Conservation (phyloP, 495 filamentous ascomycete species). For the Cairneyella variabilis region DNA sequence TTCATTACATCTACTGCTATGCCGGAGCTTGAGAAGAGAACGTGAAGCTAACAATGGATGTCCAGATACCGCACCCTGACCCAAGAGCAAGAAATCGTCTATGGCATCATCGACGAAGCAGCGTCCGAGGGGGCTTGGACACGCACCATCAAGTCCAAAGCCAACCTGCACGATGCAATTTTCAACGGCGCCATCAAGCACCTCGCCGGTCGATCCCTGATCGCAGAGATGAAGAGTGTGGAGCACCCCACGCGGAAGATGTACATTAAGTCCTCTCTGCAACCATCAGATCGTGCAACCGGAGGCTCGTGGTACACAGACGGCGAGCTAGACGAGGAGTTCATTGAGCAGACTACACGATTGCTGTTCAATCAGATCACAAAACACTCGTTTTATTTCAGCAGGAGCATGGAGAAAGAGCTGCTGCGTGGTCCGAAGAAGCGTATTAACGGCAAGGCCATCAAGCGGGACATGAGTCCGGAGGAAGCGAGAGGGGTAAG, state of each 20-base stretch:
- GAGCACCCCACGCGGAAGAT: constrained; percentile 67
- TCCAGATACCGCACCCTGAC: constrained; percentile 61
- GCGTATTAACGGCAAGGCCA: constrained; percentile 27
- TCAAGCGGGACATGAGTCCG: constrained; percentile 30
- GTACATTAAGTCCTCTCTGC: constrained; percentile 75
- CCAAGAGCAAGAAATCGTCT: constrained; percentile 74
- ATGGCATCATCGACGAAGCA: constrained; percentile 77
- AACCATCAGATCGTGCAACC: constrained; percentile 80
- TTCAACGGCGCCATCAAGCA: constrained; percentile 72
- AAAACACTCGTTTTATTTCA: constrained; percentile 58
- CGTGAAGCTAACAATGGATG: constrained; percentile 1
- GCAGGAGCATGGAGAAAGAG: constrained; percentile 5
- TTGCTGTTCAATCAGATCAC: constrained; percentile 71
- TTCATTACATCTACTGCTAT: background rate
- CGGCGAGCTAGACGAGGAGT: constrained; percentile 77
- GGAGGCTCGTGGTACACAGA: constrained; percentile 94
- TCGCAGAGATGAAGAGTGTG: constrained; percentile 56
- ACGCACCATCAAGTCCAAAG: constrained; percentile 66
- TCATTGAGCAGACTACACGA: constrained; percentile 67
- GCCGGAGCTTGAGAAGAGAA: background rate
- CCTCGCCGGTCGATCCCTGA: constrained; percentile 60
- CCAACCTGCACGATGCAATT: constrained; percentile 73
- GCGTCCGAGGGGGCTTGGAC: constrained; percentile 85
- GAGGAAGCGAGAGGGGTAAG: constrained; percentile 28
- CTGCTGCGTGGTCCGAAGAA: constrained; percentile 35